phyloP scores from a whole-genome alignment of 805 yeast species.

The Candida schatavii region DNA sequence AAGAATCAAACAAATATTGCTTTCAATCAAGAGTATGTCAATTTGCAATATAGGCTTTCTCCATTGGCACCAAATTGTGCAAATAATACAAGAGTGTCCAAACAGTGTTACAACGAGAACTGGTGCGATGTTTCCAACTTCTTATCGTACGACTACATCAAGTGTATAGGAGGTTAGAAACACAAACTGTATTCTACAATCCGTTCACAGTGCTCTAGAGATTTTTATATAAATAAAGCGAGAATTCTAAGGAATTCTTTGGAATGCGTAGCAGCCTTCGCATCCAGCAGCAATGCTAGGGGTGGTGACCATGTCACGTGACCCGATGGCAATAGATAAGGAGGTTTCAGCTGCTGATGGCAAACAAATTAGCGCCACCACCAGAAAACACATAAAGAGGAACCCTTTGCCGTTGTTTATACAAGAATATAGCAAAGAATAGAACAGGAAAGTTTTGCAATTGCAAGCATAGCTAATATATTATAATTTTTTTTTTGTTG shows the following conservation, averaged over 20 bases:
- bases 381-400: no score
- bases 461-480: no score
- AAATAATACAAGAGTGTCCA: constrained; percentile 20
- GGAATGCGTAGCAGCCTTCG: neutral
- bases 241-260: no score
- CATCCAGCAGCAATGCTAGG: neutral
- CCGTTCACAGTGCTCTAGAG: no score
- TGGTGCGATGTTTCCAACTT: constrained; percentile 21
- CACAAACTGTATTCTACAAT: no score
- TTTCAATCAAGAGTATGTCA: constrained; percentile 49
- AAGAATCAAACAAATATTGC: constrained; percentile 33
- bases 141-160: constrained; percentile 14
- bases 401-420: no score
- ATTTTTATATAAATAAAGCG: no score
- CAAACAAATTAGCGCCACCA: no score
- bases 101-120: constrained; percentile 19
- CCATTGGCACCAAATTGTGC: constrained; percentile 53
- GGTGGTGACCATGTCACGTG: neutral
- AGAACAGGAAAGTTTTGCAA: no score
- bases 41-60: constrained; percentile 50
- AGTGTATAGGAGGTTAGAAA: constrained; percentile 8
- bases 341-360: neutral
- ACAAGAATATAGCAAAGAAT: no score
- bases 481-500: no score
- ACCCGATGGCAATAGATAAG: neutral